phyloP scores from a whole-genome alignment of 2,329 filamentous ascomycete genomes.

The Acrocalymma vagum region DNA sequence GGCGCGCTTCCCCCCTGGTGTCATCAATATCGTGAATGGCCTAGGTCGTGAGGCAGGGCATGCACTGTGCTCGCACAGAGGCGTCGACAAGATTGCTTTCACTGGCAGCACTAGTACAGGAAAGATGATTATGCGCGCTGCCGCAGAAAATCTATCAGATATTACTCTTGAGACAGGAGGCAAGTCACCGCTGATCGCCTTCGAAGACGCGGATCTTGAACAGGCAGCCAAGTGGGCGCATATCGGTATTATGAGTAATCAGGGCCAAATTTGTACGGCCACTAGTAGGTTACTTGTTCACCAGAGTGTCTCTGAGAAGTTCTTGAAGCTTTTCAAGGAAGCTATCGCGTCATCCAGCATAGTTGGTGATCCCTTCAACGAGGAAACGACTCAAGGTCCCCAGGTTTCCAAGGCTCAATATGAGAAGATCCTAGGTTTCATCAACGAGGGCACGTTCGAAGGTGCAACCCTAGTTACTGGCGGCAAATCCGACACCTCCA shows the following conservation, averaged over 20 bases:
- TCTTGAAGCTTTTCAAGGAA: constrained; percentile 66
- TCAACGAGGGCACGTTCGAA: constrained; percentile 53
- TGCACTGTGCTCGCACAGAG: constrained; percentile 68
- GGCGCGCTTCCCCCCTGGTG: constrained; percentile 68
- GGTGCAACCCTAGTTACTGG: constrained; percentile 59
- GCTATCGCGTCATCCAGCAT: too few relatives aligned
- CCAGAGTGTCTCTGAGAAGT: constrained; percentile 63
- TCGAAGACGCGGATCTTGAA: constrained; percentile 62
- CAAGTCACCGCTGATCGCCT: constrained; percentile 62
- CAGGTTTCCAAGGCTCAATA: constrained; percentile 55
- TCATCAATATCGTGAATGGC: constrained; percentile 66
- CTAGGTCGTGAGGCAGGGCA: constrained; percentile 68
- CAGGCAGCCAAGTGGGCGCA: constrained; percentile 71
- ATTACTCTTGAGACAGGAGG: constrained; percentile 66
- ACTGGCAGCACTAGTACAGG: constrained; percentile 76
- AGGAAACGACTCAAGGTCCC: constrained; percentile 51
- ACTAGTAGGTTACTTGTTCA: constrained; percentile 63
- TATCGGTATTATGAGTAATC: constrained; percentile 62
- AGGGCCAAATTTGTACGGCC: constrained; percentile 64
- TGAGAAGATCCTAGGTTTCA: constrained; percentile 51
- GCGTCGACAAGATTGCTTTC: constrained; percentile 77
- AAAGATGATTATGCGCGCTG: constrained; percentile 74
- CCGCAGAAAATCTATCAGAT: constrained; percentile 66
- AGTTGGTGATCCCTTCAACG: constrained; percentile 50
- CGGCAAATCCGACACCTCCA: constrained; percentile 43